Conservation (phyloP, 83 land plant species). For the Picea abies region DNA sequence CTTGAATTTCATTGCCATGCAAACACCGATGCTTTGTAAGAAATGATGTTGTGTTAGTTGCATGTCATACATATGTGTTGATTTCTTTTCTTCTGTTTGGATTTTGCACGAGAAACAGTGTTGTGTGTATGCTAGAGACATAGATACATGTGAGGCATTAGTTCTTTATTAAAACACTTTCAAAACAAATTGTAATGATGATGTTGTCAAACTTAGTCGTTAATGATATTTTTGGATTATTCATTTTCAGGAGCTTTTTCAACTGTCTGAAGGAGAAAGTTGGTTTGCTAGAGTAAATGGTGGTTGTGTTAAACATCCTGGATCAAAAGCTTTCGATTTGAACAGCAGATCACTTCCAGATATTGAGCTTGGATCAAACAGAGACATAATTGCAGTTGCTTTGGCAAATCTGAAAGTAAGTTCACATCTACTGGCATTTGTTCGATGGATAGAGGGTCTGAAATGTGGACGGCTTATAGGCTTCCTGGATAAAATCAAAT, state of each 20-base stretch:
- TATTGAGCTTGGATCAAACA: constrained; percentile 55
- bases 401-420: constrained; percentile 61
- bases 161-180: background rate
- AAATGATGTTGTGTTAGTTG: background rate
- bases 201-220: background rate
- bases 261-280: constrained; percentile 33
- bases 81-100: too few species aligned
- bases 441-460: background rate
- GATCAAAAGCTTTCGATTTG: constrained; percentile 46
- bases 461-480: background rate
- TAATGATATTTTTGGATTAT: background rate
- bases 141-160: background rate
- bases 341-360: constrained; percentile 36
- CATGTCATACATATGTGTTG: background rate
- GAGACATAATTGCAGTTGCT: constrained; percentile 64
- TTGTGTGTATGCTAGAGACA: background rate
- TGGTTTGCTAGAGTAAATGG: constrained; percentile 48
- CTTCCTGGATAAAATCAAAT: background rate
- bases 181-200: background rate
- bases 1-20: background rate
- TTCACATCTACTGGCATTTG: background rate
- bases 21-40: background rate
- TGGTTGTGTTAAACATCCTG: constrained; percentile 46
- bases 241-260: constrained; percentile 46
- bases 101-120: background rate